Evolutionary conservation across 2,329 filamentous ascomycete genomes (phyloP).

Genomic region (Trichophyton benhamiae): DNA sequence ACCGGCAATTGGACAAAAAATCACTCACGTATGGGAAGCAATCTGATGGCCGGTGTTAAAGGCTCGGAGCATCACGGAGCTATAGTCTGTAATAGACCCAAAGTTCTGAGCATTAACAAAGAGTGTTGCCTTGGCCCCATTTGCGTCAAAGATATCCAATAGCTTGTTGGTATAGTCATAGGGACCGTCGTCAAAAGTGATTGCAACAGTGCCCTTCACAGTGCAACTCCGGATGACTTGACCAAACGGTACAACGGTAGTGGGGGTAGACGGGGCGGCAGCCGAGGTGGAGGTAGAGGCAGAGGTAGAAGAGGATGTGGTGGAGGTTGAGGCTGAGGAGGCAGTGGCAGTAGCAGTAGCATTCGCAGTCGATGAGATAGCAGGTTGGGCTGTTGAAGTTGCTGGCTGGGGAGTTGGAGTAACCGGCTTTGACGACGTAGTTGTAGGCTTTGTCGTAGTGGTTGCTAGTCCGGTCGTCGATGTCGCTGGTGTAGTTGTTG

Average conservation of each 20-base stretch:
- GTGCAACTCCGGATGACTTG: constrained; percentile 13
- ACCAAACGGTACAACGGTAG: not conserved
- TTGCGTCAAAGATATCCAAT: constrained; percentile 49
- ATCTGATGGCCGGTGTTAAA: constrained; percentile 34
- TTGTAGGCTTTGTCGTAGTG: not conserved
- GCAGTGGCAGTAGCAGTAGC: not conserved
- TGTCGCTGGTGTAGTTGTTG: not conserved
- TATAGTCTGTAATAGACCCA: constrained; percentile 11
- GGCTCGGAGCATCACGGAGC: constrained; percentile 22
- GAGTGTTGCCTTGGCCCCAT: constrained; percentile 65
- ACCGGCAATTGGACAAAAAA: not conserved
- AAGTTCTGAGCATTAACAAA: constrained; percentile 59
- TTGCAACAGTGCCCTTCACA: constrained; percentile 53
- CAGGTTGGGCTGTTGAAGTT: not conserved
- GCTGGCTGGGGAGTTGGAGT: not conserved
- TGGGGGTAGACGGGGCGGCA: not conserved
- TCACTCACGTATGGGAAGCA: constrained; percentile 33
- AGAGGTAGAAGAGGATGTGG: not conserved
- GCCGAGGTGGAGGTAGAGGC: not conserved
- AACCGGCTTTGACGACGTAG: not conserved
- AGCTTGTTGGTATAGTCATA: constrained; percentile 60
- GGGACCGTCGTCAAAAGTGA: constrained; percentile 80
- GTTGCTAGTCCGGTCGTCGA: not conserved
- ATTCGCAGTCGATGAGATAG: not conserved
- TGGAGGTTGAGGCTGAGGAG: not conserved